phyloP scores from a whole-genome alignment of 441 rosid genomes.

The Croton laevigatus region DNA sequence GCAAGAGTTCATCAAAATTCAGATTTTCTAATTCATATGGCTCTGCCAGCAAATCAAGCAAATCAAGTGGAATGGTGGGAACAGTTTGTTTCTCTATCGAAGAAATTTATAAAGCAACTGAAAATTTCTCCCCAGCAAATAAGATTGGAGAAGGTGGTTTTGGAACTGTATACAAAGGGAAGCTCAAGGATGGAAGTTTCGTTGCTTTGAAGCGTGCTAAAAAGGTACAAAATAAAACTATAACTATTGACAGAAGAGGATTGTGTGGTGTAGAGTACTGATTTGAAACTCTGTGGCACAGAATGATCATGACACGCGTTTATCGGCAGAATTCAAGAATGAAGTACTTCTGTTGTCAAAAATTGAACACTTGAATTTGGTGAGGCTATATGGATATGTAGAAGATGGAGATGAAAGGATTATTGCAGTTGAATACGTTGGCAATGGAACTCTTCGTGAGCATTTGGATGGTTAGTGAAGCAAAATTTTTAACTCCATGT shows the following conservation, averaged over 20 bases:
- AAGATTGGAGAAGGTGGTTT: conserved; percentile 84
- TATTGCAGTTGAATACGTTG: conserved; percentile 67
- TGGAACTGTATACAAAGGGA: conserved; percentile 70
- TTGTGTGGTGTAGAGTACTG: conserved; percentile 4
- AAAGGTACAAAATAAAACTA: conserved; percentile 43
- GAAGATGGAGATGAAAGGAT: conserved; percentile 64
- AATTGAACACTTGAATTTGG: conserved; percentile 89
- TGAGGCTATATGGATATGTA: conserved; percentile 63
- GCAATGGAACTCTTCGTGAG: conserved; percentile 71
- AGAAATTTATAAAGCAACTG: conserved; percentile 70
- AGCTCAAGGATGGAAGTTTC: conserved; percentile 65
- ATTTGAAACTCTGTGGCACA: conserved; percentile 32
- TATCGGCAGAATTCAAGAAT: conserved; percentile 66
- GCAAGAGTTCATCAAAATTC: conserved; percentile 34
- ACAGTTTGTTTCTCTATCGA: conserved; percentile 44
- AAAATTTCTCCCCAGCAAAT: conserved; percentile 57
- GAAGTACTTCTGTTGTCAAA: conserved; percentile 74
- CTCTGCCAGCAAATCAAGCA: conserved; percentile 40
- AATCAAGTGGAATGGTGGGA: conserved; percentile 36
- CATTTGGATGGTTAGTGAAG: conserved; percentile 75
- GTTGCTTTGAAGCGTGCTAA: conserved; percentile 85
- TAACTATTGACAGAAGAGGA: background rate
- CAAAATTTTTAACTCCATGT: background rate
- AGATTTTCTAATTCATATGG: conserved; percentile 39
- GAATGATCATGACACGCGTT: conserved; percentile 44